Evolutionary conservation across 2,329 filamentous ascomycete genomes (phyloP), one percentile per base, ranked within the genome.

Genomic region (Didymosphaeria variabile): DNA sequence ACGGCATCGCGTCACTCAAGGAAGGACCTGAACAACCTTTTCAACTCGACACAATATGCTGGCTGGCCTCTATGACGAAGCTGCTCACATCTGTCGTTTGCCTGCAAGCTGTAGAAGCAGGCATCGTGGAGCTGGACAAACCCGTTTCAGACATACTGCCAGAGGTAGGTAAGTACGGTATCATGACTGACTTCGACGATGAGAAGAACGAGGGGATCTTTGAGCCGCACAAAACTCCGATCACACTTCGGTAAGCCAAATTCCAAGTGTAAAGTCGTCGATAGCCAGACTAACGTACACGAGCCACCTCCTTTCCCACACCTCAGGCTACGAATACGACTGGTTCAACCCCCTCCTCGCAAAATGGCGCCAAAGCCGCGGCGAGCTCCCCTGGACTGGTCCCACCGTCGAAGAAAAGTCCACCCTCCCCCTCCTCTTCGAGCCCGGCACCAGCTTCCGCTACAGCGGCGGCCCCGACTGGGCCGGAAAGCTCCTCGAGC

Each of bases 361-460:
- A 26, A 77, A 81, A 49, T 81, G 78, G 77, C 54, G 60, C 15
- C 34, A 13, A 31, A 60, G 58, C 42, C 58, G 65, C 8, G 51
- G 46, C n/a, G 61, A 65, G 34, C 36, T 17, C 6, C 55, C 61
- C 0, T 65, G 53, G 88, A 68, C 86, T 88, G 69, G 84, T 82
- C 0, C 83, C 0, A 78, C 83, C 2, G 66, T 82, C 12, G 78
- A 79, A 36, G 86, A 49, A 73, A 88, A 59, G 66, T 80, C 53
- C 68, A 73, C 36, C 73, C 72, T 66, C 12, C 86, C 88, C 0
- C 72, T 91, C 12, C 69, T 89, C 0, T 86, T 87, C 66, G 86
- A 90, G 61, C 88, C 88, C 0, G 87, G 88, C 0, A 82, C 85
- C 21, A 77, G 78, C 0, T 90, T 86, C 84, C 79, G 84, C 57